Evolutionary conservation across 2,329 filamentous ascomycete species (phyloP), one percentile per base, ranked within the genome.

Genomic region (Chaetomium sp.): DNA sequence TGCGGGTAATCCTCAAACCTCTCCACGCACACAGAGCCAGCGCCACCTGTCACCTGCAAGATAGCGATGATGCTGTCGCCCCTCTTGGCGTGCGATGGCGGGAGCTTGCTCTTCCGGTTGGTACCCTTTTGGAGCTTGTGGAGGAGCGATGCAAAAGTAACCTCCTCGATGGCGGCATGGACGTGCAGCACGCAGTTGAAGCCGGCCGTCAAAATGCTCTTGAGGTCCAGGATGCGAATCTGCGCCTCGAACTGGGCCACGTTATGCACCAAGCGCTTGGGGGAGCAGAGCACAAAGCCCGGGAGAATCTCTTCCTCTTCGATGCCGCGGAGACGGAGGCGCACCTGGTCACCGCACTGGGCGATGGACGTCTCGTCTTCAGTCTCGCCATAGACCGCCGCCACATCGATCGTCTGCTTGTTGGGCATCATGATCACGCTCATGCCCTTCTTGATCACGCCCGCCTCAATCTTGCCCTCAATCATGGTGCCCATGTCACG

Each of bases 151-250:
- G 85, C 81, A 68, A 99, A 95, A 0, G 92, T 96, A 56, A 99
- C 90, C 73, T 99, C 94, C 77, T 99, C 94, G 59, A 96, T 95
- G 27, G 94, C 94, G 4, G 92, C 91, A 74, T 99, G 94, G 27
- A 99, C 89, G 75, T 99, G 94, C 64, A 99, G 78, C 42, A 99
- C 95, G 68, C 94, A 99, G 77, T 96, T 96, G 78, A 96, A 99
- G 52, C 94, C 94, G 19, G 92, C 90, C 7, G 88, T 89, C 41
- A 99, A 79, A 68, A 99, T 99, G 66, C 79, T 91, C 82, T 95
- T 96, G 61, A 99, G 79, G 62, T 99, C 94, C 51, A 99, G 78
- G 61, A 99, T 91, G 57, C 90, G 86, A 68, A 99, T 96, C 75
- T 99, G 95, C 2, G 94, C 95, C 75, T 99, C 95, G 65, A 99